Conservation (phyloP, 177 flowering plant genomes). For the Vitis hybrid region DNA sequence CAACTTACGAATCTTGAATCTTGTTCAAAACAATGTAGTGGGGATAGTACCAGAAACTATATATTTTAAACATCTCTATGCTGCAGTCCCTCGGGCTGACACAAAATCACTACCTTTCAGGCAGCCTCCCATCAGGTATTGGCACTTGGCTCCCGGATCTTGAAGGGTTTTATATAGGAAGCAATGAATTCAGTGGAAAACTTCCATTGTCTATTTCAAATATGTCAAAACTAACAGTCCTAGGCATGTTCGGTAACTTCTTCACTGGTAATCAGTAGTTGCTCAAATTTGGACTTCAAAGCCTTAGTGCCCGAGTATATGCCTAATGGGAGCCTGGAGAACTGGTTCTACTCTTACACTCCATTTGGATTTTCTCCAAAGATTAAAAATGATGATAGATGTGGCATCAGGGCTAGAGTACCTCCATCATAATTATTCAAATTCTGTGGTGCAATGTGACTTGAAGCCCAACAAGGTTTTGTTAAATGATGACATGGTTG, state of each 20-base stretch:
- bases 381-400: no score
- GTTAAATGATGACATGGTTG: no score
- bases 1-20: no score
- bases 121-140: background rate
- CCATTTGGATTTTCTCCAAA: background rate
- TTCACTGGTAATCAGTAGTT: slow-evolving; percentile 1
- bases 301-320: no score
- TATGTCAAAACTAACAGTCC: background rate
- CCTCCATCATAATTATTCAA: no score
- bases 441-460: no score
- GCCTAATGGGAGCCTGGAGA: background rate
- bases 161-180: background rate
- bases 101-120: background rate
- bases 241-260: background rate
- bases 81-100: background rate
- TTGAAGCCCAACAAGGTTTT: no score
- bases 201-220: slow-evolving; percentile 6
- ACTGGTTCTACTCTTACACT: background rate
- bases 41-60: no score
- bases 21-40: no score
- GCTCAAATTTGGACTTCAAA: no score
- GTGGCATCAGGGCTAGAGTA: no score
- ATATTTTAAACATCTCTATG: background rate
- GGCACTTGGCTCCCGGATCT: slow-evolving; percentile 6
- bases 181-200: slow-evolving; percentile 1